phyloP scores from a whole-genome alignment of 768 basidiomycete species.

The Hygrocybe punicea region DNA sequence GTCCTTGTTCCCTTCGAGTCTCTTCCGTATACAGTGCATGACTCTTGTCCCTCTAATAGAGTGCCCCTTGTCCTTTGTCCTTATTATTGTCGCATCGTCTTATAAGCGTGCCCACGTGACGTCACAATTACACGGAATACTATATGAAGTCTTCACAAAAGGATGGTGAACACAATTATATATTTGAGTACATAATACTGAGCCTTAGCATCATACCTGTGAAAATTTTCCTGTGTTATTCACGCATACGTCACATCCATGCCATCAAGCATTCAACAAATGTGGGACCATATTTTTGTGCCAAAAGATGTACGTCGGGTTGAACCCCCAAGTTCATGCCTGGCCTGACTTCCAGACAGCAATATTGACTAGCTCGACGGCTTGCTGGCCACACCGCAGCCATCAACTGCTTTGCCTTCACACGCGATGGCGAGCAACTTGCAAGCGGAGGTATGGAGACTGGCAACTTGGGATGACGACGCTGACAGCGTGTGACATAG shows the following conservation, averaged over 20 bases:
- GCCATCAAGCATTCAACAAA: not conserved
- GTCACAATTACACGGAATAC: too few species aligned
- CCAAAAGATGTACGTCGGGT: not conserved
- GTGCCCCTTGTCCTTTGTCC: too few species aligned
- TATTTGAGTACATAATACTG: not conserved
- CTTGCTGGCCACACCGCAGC: not conserved
- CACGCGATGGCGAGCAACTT: not conserved
- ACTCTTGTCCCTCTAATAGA: not conserved
- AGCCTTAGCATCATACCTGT: not conserved
- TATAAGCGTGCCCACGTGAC: too few species aligned
- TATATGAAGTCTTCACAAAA: too few species aligned
- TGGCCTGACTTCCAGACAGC: not conserved
- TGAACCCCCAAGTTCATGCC: not conserved
- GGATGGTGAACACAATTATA: not conserved
- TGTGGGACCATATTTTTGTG: not conserved
- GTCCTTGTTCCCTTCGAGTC: too few species aligned
- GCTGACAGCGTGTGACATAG: not conserved
- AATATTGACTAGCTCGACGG: not conserved
- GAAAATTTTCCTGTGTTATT: too few species aligned
- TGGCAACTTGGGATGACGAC: not conserved
- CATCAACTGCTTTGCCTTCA: slow-evolving; percentile 2
- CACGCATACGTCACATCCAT: too few species aligned
- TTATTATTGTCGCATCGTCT: too few species aligned
- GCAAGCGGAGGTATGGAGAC: slow-evolving; percentile 1
- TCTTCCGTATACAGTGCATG: too few species aligned